Evolutionary conservation across 1,284 basidiomycete species (phyloP), one percentile per base, ranked within the genome.

Genomic region (Pseudozyma sp.): DNA sequence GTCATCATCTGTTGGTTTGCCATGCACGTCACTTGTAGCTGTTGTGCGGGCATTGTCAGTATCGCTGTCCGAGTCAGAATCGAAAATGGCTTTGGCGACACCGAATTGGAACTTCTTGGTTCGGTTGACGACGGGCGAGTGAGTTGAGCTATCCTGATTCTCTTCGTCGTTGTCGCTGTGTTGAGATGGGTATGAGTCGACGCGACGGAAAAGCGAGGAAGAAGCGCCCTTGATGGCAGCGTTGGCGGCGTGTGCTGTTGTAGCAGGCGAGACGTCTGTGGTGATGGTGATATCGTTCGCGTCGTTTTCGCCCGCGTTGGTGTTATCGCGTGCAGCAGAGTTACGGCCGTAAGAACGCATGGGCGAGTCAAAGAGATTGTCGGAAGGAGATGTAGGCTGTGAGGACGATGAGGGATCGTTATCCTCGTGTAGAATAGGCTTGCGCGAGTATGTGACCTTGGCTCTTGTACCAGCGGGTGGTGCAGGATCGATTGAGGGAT

Each of bases 391-490:
- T 10, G 55, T 31, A 43, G 70, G 60, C 16, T 67, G 66, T 18
- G 71, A 74, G 3, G 71, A 69, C 8, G 66, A 69, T 1, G 71
- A 55, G 5, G 68, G 49, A 18, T 50, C 45, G 38, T 45, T 38
- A n/a, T 54, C 42, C n/a, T 61, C 43, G 14, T 38, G 18, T 9
- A 35, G 43, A 40, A 66, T 5, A 2, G 66, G 54, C 35, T 69
- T 74, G 21, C 66, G 71, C 42, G 66, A 65, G 40, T 74, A 74
- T 9, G 71, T 74, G 16, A 68, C 55, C n/a, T 63, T 74, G 47
- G 62, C 52, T 52, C 66, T 64, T 6, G 62, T 36, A 18, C 48
- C 66, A 12, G 51, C 51, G 9, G 38, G 31, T 8, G 66, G 51
- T 5, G 44, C 54, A 9, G 54, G 47, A 0, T 74, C 48, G 51